Base-by-base conservation (phyloP, 2,329 filamentous ascomycete species). In the Xylariaceae sp. region DNA sequence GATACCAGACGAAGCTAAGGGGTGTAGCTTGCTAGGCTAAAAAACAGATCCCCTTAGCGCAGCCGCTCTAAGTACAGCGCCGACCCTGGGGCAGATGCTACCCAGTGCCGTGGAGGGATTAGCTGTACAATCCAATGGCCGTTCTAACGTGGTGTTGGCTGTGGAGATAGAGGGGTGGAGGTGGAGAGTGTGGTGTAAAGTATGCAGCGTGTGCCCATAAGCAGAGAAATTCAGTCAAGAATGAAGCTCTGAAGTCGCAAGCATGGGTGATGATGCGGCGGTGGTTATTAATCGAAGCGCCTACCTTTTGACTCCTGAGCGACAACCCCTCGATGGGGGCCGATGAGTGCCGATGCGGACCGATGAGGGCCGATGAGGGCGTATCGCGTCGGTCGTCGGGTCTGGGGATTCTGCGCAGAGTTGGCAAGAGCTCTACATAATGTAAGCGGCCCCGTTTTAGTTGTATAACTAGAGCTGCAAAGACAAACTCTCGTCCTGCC, bases 1-100 rank as follows among this genome's bases (percentile, higher is more conserved):
- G 26, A 32, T 43, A 45, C 43, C 40, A 40, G 51, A 45, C 47
- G 32, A 53, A 45, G 54, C 57, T 43, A 57, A 35, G 6, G 19
- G 45, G 45, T 34, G 41, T 52, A 51, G 47, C 42, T 49, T 53
- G 50, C 35, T 47, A 40, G 35, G 29, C 50, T 47, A 51, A 39
- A 42, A 35, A 43, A 48, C 35, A 54, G 39, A 43, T 29, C 37
- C 48, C 42, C 19, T 56, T 51, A 54, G 56, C 44, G 55, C 39
- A 53, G 45, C 51, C 51, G 52, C 39, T 45, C 53, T 50, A 54
- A 51, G 19, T 19, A 37, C 37, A 59, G 53, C 26, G 55, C 45
- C 48, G 40, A 29, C 30, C n/a, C 11, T 43, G 19, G 43, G 43
- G 41, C 19, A 39, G 55, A 31, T 50, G 31, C 30, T 29, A 34